A percentile compares a stretch with the other conserved stretches of the same genome.
phyloP scores from a whole-genome alignment of 495 filamentous ascomycete genomes.

The Hypoxylon lienhwacheense region DNA sequence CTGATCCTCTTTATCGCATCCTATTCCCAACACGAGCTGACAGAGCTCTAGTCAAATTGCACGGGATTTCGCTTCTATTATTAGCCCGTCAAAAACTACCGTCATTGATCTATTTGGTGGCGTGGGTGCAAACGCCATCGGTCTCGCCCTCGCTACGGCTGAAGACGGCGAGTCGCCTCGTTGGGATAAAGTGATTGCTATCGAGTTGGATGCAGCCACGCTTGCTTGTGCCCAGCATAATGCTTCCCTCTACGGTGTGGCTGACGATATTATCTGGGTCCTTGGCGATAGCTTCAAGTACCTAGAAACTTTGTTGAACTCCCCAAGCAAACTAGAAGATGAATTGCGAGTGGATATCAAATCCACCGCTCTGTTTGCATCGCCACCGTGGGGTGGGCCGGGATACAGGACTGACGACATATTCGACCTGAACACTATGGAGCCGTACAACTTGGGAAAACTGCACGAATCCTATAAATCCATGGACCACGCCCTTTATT shows the following conservation, averaged over 20 bases:
- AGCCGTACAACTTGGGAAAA: slow-evolving; percentile 72
- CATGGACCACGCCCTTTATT: slow-evolving; percentile 67
- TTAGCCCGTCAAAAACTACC: slow-evolving; percentile 48
- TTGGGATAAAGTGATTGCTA: slow-evolving; percentile 81
- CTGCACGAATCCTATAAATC: slow-evolving; percentile 62
- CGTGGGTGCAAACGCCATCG: slow-evolving; percentile 92
- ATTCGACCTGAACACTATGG: slow-evolving; percentile 84
- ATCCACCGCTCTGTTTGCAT: slow-evolving; percentile 74
- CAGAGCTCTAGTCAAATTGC: slow-evolving; percentile 67
- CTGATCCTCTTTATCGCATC: slow-evolving; percentile 4
- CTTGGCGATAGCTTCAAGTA: slow-evolving; percentile 76
- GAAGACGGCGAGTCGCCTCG: slow-evolving; percentile 39
- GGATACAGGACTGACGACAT: slow-evolving; percentile 74
- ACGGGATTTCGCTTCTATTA: slow-evolving; percentile 60
- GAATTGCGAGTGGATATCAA: slow-evolving; percentile 40
- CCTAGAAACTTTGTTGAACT: slow-evolving; percentile 37
- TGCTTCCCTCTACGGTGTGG: slow-evolving; percentile 82
- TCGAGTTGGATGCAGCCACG: slow-evolving; percentile 77
- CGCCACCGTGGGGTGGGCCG: slow-evolving; percentile 94
- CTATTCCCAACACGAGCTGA: slow-evolving; percentile 21
- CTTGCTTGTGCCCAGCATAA: slow-evolving; percentile 91
- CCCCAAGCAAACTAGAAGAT: slow-evolving; percentile 35
- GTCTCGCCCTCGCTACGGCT: slow-evolving; percentile 72
- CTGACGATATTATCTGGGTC: slow-evolving; percentile 77
- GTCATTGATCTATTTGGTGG: slow-evolving; percentile 90